Conservation (phyloP, 179 eudicot genomes). For the Spergularia azorica region DNA sequence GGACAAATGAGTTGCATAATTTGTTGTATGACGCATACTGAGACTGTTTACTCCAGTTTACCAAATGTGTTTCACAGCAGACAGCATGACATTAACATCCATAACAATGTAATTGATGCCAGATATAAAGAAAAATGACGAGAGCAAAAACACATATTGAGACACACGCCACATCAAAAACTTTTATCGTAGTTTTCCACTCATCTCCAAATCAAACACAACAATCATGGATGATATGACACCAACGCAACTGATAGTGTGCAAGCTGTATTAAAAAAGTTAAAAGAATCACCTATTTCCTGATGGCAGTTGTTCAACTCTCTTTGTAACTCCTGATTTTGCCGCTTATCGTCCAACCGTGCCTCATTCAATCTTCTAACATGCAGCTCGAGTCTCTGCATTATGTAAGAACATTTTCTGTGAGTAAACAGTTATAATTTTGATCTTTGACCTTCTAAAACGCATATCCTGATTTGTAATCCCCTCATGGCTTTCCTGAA, state of each 20-base stretch:
- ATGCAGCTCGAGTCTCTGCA: slow-evolving; percentile 68
- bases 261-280: background rate
- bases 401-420: slow-evolving; percentile 15
- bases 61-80: too few species aligned
- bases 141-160: background rate
- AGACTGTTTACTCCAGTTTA: too few species aligned
- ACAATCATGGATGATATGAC: background rate
- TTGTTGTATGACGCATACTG: too few species aligned
- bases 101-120: too few species aligned
- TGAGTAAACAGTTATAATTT: background rate
- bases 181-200: background rate
- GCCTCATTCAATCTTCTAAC: slow-evolving; percentile 59
- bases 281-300: slow-evolving; percentile 59
- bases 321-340: slow-evolving; percentile 58
- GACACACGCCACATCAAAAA: background rate
- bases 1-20: too few species aligned
- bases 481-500: too few species aligned
- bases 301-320: slow-evolving; percentile 63
- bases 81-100: too few species aligned
- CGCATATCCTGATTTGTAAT: background rate
- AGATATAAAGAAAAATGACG: background rate
- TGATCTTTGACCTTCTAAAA: background rate
- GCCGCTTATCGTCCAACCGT: slow-evolving; percentile 51
- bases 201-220: background rate
- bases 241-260: slow-evolving; percentile 4